Evolutionary conservation across 2,329 filamentous ascomycete genomes (phyloP), one percentile per base, ranked within the genome.

Genomic region (Arthroderma uncinatum): DNA sequence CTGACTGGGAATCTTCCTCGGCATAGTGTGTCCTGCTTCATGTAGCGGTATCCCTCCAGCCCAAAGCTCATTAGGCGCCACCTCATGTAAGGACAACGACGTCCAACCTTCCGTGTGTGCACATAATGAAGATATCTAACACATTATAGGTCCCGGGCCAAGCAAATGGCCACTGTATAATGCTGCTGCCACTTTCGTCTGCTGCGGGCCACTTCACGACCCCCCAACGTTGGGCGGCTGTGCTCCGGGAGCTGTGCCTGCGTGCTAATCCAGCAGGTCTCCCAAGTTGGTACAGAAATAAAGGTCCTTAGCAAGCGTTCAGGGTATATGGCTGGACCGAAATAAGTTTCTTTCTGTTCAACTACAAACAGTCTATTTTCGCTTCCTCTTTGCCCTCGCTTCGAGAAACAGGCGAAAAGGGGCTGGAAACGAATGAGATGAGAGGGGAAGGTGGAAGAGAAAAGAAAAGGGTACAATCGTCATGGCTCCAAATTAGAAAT

Each of bases 201-300:
- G 50, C 19, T 53, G 50, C 21, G 50, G 50, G 28, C 50, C 50
- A 37, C 10, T 53, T 34, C 21, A 53, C 34, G 50, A 53, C 28
- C 25, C 25, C n/a, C 50, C 50, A 19, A 53, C 23, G 23, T 12
- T 53, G 14, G 25, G 25, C n/a, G 50, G 50, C 4, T 23, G 37
- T 10, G 37, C 37, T 14, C 16, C 37, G 3, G 37, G 37, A 40
- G 37, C 37, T n/a, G 14, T 19, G 37, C 37, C 37, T 14, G 16
- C 12, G 37, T 40, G 37, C 16, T 40, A 40, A 10, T 19, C 37
- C 12, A 7, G 28, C 28, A 30, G 7, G 28, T 7, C 28, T 7
- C 28, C 7, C 3, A 7, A 30, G 4, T 30, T 30, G 28, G 7
- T 7, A 30, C 28, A n/a, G n/a, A n/a, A n/a, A n/a, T n/a, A n/a